phyloP scores from a whole-genome alignment of 768 basidiomycete species.

The Trametes sanguinea region DNA sequence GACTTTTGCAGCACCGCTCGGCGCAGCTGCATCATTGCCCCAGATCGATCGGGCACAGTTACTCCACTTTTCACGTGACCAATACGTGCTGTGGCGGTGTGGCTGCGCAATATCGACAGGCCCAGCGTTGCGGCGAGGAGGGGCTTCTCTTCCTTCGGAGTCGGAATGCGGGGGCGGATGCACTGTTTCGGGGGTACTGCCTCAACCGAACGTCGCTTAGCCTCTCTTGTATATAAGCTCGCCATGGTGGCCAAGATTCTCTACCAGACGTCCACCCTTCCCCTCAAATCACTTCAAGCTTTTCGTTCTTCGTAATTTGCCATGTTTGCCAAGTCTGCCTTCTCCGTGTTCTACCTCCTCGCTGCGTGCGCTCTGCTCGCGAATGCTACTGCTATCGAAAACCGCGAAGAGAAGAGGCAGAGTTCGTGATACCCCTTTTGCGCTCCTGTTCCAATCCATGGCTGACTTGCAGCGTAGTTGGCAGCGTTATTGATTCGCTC shows the following conservation, averaged over 20 bases:
- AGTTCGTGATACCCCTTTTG: constrained; percentile 34
- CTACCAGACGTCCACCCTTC: too few species aligned
- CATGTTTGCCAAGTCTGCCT: constrained; percentile 44
- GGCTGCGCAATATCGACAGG: neutral
- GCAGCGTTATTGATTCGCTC: constrained; percentile 4
- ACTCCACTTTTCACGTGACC: neutral
- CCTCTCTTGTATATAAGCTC: too few species aligned
- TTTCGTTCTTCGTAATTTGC: neutral
- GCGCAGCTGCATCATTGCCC: too few species aligned
- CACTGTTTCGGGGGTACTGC: too few species aligned
- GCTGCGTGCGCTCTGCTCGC: constrained; percentile 35
- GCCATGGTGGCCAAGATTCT: too few species aligned
- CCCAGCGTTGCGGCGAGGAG: too few species aligned
- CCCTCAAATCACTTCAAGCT: too few species aligned
- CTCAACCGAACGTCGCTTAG: too few species aligned
- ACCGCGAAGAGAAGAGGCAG: constrained; percentile 42
- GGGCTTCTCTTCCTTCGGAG: too few species aligned
- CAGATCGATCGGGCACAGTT: neutral
- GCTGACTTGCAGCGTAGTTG: neutral
- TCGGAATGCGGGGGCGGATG: too few species aligned
- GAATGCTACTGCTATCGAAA: constrained; percentile 36
- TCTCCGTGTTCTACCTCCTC: constrained; percentile 21
- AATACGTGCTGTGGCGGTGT: neutral
- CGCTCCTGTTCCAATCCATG: neutral
- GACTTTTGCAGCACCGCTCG: neutral